Percentiles rank a stretch among this genome's conserved stretches.
Conservation (phyloP, 73 alveolate genomes). For the Paramecium caudatum region DNA sequence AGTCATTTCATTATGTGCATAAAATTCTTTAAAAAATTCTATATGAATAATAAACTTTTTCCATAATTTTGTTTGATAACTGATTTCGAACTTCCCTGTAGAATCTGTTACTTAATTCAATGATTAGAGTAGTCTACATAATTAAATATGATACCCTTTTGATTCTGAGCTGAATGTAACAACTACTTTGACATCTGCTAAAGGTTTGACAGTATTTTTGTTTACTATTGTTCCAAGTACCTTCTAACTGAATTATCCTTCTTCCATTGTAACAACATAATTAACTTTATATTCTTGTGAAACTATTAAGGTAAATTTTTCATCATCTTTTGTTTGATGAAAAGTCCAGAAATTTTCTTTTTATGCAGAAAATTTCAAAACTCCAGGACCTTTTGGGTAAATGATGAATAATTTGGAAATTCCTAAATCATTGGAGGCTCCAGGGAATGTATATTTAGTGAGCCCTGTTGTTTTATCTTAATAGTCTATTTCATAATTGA, state of each 20-base stretch:
- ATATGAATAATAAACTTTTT: background rate
- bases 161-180: background rate
- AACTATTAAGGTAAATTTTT: background rate
- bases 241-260: constrained; percentile 1
- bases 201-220: background rate
- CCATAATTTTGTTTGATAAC: background rate
- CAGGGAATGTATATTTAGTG: no score
- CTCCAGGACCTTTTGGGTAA: background rate
- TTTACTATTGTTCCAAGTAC: background rate
- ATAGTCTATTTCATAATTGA: no score
- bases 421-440: background rate
- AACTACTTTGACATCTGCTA: background rate
- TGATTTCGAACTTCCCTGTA: background rate
- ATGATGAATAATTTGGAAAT: background rate
- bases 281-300: constrained; percentile 3
- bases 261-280: constrained; percentile 17
- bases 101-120: no score
- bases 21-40: background rate
- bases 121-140: no score
- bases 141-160: constrained; percentile 14
- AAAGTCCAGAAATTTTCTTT: constrained; percentile 7
- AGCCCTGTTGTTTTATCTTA: no score
- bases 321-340: constrained; percentile 5
- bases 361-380: background rate
- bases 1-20: background rate